phyloP scores from a whole-genome alignment of 176 grass and related monocot species.

The Oryza coarctata region DNA sequence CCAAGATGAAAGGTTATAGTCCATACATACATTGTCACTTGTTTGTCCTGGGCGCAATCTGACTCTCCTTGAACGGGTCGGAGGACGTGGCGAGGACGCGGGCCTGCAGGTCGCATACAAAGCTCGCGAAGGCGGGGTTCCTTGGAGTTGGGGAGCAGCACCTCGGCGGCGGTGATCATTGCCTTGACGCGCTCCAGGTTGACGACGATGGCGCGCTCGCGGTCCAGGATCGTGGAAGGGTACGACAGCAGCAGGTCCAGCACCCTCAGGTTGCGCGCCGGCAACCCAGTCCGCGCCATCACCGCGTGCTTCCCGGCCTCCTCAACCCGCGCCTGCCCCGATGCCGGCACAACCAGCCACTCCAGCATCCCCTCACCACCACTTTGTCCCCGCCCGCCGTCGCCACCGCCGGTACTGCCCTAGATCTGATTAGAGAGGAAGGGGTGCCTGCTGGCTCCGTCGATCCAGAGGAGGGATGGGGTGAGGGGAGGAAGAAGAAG shows the following conservation, averaged over 20 bases:
- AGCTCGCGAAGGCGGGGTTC: slow-evolving; percentile 74
- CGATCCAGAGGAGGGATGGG: no score
- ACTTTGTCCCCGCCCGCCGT: no score
- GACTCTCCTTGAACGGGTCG: slow-evolving; percentile 63
- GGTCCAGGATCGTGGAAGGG: slow-evolving; percentile 89
- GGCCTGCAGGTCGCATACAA: slow-evolving; percentile 74
- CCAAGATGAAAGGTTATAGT: neutral
- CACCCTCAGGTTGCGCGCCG: slow-evolving; percentile 46
- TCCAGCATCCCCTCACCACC: neutral
- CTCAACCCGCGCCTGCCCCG: neutral
- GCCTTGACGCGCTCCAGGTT: slow-evolving; percentile 94
- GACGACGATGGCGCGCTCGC: slow-evolving; percentile 84
- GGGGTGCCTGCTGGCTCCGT: no score
- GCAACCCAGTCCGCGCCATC: neutral
- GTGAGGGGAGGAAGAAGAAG: no score
- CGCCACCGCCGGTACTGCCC: no score
- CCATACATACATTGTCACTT: slow-evolving; percentile 54
- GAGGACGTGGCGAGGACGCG: slow-evolving; percentile 49
- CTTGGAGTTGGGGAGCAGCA: slow-evolving; percentile 79
- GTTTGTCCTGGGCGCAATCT: slow-evolving; percentile 69
- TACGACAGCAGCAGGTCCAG: slow-evolving; percentile 81
- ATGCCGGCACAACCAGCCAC: neutral
- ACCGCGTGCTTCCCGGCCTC: neutral
- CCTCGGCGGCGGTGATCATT: slow-evolving; percentile 84
- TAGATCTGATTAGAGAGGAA: no score